Base-by-base conservation (phyloP, 768 basidiomycete species). In the Sutorius australiensis region DNA sequence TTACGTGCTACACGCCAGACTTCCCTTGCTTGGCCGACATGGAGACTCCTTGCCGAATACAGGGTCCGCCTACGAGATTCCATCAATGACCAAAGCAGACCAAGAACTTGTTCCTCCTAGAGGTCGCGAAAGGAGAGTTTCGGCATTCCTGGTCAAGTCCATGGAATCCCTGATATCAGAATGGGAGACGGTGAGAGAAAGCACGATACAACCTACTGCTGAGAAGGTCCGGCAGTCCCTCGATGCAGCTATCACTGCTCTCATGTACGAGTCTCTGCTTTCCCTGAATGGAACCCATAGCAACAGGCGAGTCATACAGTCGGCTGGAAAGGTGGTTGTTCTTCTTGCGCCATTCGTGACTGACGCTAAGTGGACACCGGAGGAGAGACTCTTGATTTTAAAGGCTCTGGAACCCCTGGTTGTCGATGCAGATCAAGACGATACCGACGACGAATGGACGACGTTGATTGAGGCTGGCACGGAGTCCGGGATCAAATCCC, bases 191-290 rank as follows among this genome's bases (percentile, higher is more conserved):
- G 65, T 65, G 24, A 69, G 67, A 19, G 71, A 72, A 13, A 62
- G 51, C 7, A 59, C 58, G 28, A 55, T 60, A 12, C 73, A 73
- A 53, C 75, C 77, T 21, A 81, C 80, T 7, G 81, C 80, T 0
- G 90, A 90, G 64, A 77, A 75, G 42, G 77, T 85, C 5, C 82
- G 92, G 19, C 75, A 78, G 30, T 75, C 80, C 5, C 61, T 97
- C 48, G 93, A 98, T 64, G 68, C 86, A 30, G 81, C 83, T 6
- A 74, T 91, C 8, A 72, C 75, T 2, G 80, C 84, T 3, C 69
- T 97, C 3, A 73, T 75, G 33, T 95, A 90, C 61, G 87, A 93
- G 65, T 79, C 81, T 3, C 59, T 81, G 1, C 77, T 93, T 7
- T 63, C 77, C 8, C 59, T 83, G 47, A 92, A 89, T 51, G 89